Conservation (phyloP, 306 rosid species). For the Glycyrrhiza uralensis region DNA sequence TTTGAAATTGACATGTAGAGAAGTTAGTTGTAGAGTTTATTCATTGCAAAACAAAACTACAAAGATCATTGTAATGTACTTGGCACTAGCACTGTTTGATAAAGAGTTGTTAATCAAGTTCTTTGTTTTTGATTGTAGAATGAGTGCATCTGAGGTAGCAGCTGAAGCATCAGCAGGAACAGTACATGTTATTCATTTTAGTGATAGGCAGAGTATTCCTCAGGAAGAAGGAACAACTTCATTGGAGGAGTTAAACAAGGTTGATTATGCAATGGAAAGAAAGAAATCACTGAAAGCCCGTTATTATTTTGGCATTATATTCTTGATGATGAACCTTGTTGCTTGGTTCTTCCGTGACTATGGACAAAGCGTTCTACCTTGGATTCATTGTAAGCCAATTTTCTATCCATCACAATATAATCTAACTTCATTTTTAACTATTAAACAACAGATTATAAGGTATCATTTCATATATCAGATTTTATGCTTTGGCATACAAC, state of each 20-base stretch:
- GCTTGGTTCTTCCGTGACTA: constrained; percentile 94
- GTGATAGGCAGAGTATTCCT: constrained; percentile 26
- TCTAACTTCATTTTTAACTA: too few species aligned
- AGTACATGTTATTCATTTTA: constrained; percentile 5
- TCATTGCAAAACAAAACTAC: not conserved
- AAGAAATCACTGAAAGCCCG: constrained; percentile 58
- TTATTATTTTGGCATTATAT: constrained; percentile 56
- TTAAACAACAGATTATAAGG: too few species aligned
- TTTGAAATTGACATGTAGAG: not conserved
- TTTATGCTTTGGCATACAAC: too few species aligned
- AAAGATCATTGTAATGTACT: not conserved
- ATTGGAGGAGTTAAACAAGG: constrained; percentile 31
- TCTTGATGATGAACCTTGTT: constrained; percentile 61
- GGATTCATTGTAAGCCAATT: constrained; percentile 52
- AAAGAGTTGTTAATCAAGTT: not conserved
- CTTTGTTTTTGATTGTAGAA: constrained; percentile 38
- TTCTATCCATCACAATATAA: constrained; percentile 4
- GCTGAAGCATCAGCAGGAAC: constrained; percentile 26
- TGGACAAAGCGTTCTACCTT: constrained; percentile 56
- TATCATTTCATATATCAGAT: too few species aligned
- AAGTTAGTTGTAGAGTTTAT: not conserved
- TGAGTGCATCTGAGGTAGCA: constrained; percentile 40
- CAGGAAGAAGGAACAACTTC: constrained; percentile 31
- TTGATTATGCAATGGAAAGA: constrained; percentile 44
- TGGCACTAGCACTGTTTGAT: not conserved